phyloP scores from a whole-genome alignment of 768 basidiomycete species.

The Lentinus tigrinus region DNA sequence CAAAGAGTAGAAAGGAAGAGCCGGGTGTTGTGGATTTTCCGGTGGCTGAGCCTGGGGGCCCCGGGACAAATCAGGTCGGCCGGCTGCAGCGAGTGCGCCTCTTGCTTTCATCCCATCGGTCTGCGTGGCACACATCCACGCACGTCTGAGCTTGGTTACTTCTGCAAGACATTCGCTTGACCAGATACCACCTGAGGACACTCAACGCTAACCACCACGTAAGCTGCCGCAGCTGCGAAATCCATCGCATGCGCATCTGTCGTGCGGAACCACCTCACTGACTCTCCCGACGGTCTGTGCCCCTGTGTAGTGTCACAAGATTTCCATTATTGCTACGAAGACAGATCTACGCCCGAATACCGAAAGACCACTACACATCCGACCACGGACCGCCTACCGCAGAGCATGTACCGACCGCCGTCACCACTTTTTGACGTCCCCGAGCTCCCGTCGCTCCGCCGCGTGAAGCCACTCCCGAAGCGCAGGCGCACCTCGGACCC shows the following conservation, averaged over 20 bases:
- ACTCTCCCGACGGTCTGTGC: background rate
- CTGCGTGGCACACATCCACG: background rate
- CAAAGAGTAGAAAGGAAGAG: background rate
- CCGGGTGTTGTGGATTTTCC: background rate
- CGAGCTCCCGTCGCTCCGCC: conserved; percentile 53
- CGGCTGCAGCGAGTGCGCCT: background rate
- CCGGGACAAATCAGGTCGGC: background rate
- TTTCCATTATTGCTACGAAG: too few relatives aligned
- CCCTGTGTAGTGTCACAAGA: too few relatives aligned
- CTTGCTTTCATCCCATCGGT: background rate
- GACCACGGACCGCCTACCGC: background rate
- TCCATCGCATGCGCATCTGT: conserved; percentile 5
- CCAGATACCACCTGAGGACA: background rate
- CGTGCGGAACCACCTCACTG: background rate
- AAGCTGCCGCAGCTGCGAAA: background rate
- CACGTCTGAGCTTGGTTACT: background rate
- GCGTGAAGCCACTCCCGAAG: conserved; percentile 80
- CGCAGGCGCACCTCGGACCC: conserved; percentile 55
- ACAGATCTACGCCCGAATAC: too few relatives aligned
- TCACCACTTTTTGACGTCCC: conserved; percentile 65
- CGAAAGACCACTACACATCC: conserved; percentile 2
- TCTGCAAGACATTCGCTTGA: background rate
- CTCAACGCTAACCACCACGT: background rate
- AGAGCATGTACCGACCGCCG: conserved; percentile 51
- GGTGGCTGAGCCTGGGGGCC: background rate